Evolutionary conservation across 129 eudicot species (phyloP), one percentile per base, ranked within the genome.

Genomic region (Erigeron canadensis): DNA sequence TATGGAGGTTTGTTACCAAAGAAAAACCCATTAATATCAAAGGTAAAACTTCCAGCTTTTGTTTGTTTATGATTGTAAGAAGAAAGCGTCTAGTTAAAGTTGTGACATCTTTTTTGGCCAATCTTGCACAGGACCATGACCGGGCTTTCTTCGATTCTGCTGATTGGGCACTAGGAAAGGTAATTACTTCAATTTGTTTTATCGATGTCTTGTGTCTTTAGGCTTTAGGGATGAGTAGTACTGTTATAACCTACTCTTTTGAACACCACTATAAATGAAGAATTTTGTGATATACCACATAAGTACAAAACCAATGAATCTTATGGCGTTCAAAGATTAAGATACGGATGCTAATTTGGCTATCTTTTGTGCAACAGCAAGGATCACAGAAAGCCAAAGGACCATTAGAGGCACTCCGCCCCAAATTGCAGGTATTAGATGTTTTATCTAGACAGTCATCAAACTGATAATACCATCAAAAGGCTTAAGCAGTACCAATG

Each of bases 131-230:
- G 98, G 98, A 92, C 73, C 88, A 89, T 71, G 98, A 92, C 51
- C 95, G 82, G 34, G 98, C 98, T 61, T 92, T 83, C 59, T 92
- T 92, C 47, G 96, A 92, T 80, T 92, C 98, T 62, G 98, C 98
- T 69, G 98, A 92, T 71, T 92, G 98, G 98, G 98, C 96, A 45
- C 67, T 92, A 15, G 96, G 95, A 72, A 92, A 92, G 96, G 98
- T 92, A 83, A 53, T 22, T 54, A 47, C 42, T 17, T 11, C 19
- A 51, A 42, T 64, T 54, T 21, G 21, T 28, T 50, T 21, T 37
- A 47, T 74, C 13, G 34, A 62, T 17, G 11, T 63, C 15, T 48
- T 7, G 55, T 17, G 11, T 63, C 15, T 48, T 7, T 77, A 50
- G 34, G 12, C 28, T 67, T 16, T 34, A 34, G 18, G 18, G 28